A percentile compares a stretch with the other conserved stretches of the same genome.
Conservation (phyloP, 371 early-diverging fungal genomes). For the Mortierella sp. region DNA sequence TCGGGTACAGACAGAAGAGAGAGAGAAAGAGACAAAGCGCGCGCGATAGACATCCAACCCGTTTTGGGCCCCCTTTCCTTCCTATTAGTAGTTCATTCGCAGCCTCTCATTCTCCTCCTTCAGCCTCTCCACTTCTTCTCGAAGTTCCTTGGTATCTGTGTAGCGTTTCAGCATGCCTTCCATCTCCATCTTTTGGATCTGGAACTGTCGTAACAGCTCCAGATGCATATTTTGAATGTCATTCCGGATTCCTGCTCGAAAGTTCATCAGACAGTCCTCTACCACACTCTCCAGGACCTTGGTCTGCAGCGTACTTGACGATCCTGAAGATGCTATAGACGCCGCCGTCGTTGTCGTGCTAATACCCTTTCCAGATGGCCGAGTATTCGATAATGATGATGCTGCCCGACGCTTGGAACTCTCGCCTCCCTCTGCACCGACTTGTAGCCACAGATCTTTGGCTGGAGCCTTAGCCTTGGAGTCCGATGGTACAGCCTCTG, state of each 20-base stretch:
- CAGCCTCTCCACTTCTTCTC: slow-evolving; percentile 58
- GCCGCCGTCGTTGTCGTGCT: neutral
- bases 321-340: neutral
- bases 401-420: neutral
- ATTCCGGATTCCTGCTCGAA: slow-evolving; percentile 56
- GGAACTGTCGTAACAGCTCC: slow-evolving; percentile 71
- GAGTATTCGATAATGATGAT: neutral
- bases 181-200: slow-evolving; percentile 71
- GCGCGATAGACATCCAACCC: no score
- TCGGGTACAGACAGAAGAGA: no score
- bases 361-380: neutral
- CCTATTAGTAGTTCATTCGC: slow-evolving; percentile 44
- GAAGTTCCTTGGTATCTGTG: slow-evolving; percentile 55
- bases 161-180: slow-evolving; percentile 57
- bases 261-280: slow-evolving; percentile 64
- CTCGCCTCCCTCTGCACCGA: slow-evolving; percentile 10
- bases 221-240: slow-evolving; percentile 77
- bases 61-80: no score
- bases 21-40: no score
- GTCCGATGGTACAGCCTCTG: neutral
- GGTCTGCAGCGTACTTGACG: slow-evolving; percentile 41
- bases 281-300: slow-evolving; percentile 62
- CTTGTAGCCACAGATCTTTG: slow-evolving; percentile 38
- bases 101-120: slow-evolving; percentile 64
- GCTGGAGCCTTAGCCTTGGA: slow-evolving; percentile 2